A percentile compares a stretch with the other conserved stretches of the same genome.
Evolutionary conservation across 2,329 filamentous ascomycete species (phyloP).

Genomic region (Calcarisporium arbuscula): DNA sequence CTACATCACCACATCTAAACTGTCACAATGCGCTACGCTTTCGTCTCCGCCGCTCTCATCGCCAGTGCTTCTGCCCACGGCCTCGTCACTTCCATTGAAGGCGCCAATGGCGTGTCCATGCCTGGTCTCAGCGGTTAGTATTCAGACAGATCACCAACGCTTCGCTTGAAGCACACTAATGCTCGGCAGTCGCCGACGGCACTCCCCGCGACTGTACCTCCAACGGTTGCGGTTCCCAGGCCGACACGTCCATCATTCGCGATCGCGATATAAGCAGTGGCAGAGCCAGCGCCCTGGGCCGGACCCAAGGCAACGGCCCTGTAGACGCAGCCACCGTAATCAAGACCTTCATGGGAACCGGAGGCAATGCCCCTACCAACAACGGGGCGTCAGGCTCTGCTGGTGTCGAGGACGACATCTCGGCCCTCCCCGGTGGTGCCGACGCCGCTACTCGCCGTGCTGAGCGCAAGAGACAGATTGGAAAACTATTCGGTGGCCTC

Average conservation of each 20-base stretch:
- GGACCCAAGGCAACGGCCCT: constrained; percentile 53
- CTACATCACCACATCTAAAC: too few relatives aligned
- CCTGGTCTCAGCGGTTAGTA: constrained; percentile 41
- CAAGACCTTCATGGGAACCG: constrained; percentile 51
- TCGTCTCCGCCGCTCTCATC: constrained; percentile 27
- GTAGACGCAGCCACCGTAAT: constrained; percentile 53
- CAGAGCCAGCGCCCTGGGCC: constrained; percentile 53
- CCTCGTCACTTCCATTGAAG: constrained; percentile 47
- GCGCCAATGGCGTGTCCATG: constrained; percentile 58
- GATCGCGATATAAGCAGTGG: constrained; percentile 48
- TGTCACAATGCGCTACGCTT: constrained; percentile 23
- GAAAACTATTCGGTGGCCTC: constrained; percentile 19
- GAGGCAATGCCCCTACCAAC: constrained; percentile 28
- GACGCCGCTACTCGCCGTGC: constrained; percentile 12
- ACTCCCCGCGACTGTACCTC: constrained; percentile 61
- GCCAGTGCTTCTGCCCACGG: constrained; percentile 51
- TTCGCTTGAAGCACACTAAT: constrained; percentile 7
- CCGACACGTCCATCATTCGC: constrained; percentile 65
- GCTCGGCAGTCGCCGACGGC: constrained; percentile 51
- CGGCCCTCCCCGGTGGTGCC: constrained; percentile 15
- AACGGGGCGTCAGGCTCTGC: constrained; percentile 29
- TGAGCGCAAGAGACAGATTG: constrained; percentile 21
- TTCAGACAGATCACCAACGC: background rate
- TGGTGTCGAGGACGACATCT: constrained; percentile 39
- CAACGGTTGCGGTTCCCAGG: constrained; percentile 58